Base-by-base conservation (phyloP, 495 filamentous ascomycete genomes). In the Melanomma pulvis-pyrius region DNA sequence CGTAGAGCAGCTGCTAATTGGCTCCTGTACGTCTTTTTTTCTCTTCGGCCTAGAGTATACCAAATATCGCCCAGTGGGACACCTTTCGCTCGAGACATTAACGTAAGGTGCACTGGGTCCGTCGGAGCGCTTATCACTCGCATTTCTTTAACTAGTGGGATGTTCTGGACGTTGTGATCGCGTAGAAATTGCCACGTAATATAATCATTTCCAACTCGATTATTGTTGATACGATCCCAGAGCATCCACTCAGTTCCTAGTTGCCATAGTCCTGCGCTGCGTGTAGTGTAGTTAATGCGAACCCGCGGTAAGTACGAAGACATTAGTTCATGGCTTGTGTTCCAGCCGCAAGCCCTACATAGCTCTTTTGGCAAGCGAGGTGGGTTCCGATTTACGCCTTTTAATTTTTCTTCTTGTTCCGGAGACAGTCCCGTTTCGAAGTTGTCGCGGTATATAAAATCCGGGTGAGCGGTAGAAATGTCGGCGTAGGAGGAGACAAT, bases 41-140 rank as follows among this genome's bases (percentile, higher is more conserved):
- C 34, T 47, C 46, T 21, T 2, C 2, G 5, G 29, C 2, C 2
- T 22, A 59, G 22, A 26, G 21, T 21, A n/a, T 59, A 5, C 55
- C 55, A 59, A 5, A 59, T 32, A 15, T 22, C 12, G 13, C 9
- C 34, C 19, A 59, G 34, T 59, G 32, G 55, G 12, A 47, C 39
- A 2, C 34, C 55, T 29, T 59, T 59, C 12, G 55, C 55, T 44
- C 55, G 55, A 47, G 55, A 59, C 55, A 59, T 59, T 12, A 59
- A n/a, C 22, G 39, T 47, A 11, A 59, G 46, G 3, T 59, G 32
- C 13, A 46, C 25, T 21, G 2, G 2, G 19, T 47, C 55, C 12
- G 19, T 32, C 2, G 32, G 22, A 4, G 15, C 39, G 15, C 39
- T 15, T 17, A 46, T 15, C 29, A 11, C 8, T 12, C 19, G n/a